Conservation (phyloP, 2,329 filamentous ascomycete species). For the Neofusicoccum cordaticola region DNA sequence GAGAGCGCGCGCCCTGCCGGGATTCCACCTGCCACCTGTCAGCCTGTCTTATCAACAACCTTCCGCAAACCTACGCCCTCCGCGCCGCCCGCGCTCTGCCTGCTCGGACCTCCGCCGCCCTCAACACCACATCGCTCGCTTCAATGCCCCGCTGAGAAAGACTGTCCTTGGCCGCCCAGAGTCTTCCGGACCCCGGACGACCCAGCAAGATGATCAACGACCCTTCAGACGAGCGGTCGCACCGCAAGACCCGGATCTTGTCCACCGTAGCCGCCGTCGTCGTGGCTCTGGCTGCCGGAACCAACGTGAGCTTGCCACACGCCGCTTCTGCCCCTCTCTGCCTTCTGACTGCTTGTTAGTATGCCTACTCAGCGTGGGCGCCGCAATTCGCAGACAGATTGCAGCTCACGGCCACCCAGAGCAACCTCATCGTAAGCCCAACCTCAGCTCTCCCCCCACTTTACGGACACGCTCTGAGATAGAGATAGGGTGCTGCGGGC, state of each 20-base stretch:
- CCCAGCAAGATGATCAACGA: slow-evolving; percentile 7
- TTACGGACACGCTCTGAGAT: slow-evolving; percentile 28
- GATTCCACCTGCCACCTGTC: not conserved
- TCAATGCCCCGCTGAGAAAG: slow-evolving; percentile 1
- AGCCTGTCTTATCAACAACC: not conserved
- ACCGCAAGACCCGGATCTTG: slow-evolving; percentile 67
- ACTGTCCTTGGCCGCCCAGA: not conserved
- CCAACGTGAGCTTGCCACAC: slow-evolving; percentile 63
- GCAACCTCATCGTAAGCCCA: slow-evolving; percentile 75
- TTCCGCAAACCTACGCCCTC: not conserved
- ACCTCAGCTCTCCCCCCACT: slow-evolving; percentile 6
- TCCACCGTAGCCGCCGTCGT: slow-evolving; percentile 82
- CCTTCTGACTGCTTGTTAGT: slow-evolving; percentile 56
- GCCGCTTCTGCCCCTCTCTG: not conserved
- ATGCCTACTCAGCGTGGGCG: slow-evolving; percentile 97
- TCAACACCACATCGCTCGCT: not conserved
- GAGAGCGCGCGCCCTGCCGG: not conserved
- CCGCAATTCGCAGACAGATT: slow-evolving; percentile 89
- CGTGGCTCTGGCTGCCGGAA: slow-evolving; percentile 86
- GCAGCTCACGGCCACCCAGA: slow-evolving; percentile 85
- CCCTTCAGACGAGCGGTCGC: slow-evolving; percentile 43
- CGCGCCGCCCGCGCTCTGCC: not conserved
- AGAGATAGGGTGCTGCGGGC: slow-evolving; percentile 57
- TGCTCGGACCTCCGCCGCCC: not conserved
- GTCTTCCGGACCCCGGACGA: slow-evolving; percentile 8